Percentiles rank a stretch among this genome's conserved stretches.
phyloP scores from a whole-genome alignment of 163 green algal genomes.

The Scenedesmus sp. region DNA sequence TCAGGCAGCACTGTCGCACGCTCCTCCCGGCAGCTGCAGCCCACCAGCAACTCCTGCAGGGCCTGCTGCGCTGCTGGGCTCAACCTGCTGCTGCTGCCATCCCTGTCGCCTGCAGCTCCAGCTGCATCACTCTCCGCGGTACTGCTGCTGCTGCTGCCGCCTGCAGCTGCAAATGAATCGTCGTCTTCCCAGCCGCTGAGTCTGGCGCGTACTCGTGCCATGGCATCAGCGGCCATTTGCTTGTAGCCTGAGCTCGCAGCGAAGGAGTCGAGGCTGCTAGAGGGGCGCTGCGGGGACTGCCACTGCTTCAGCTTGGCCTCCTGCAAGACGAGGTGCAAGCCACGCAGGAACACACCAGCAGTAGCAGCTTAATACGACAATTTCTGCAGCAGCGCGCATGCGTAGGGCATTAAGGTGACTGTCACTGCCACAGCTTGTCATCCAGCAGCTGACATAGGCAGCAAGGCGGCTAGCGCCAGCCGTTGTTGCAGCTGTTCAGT shows the following conservation, averaged over 20 bases:
- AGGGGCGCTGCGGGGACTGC: neutral
- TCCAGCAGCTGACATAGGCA: no score
- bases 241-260: constrained; percentile 16
- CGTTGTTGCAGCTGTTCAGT: no score
- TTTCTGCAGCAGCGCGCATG: neutral
- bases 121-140: neutral
- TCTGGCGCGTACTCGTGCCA: constrained; percentile 32
- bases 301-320: constrained; percentile 50
- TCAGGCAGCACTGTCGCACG: constrained; percentile 44
- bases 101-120: neutral
- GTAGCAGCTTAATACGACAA: neutral
- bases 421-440: no score
- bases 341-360: neutral
- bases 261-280: constrained; percentile 27
- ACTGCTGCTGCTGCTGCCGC: neutral
- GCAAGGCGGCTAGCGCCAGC: no score
- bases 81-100: neutral
- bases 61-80: constrained; percentile 28
- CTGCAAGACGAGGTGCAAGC: neutral
- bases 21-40: constrained; percentile 44
- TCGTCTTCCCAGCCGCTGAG: constrained; percentile 44
- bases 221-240: constrained; percentile 13
- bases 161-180: neutral
- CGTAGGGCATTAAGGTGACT: neutral
- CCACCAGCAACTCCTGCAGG: constrained; percentile 41